Base-by-base conservation (phyloP, 2,329 filamentous ascomycete genomes). In the Parastagonospora nodorum region DNA sequence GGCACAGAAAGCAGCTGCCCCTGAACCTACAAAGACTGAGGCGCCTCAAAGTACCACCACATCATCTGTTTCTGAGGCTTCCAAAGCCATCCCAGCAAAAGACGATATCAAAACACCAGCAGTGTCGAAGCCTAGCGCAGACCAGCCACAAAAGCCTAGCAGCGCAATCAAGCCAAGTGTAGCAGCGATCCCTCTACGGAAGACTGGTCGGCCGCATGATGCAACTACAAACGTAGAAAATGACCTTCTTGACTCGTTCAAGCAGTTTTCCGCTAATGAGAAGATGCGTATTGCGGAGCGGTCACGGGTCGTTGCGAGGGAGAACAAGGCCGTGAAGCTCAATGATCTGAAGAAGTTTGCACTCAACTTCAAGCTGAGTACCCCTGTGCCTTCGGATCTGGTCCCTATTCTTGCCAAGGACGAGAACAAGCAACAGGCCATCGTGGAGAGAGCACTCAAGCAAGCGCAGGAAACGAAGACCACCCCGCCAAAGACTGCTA, bases 401-500 rank as follows among this genome's bases (percentile, higher is more conserved):
- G 92, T 99, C 27, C 88, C 90, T 1, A 99, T 99, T 60, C 88
- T 99, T 53, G 93, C 94, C 51, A 99, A 97, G 72, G 94, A 99
- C 69, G 92, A 92, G n/a, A 83, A 80, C 39, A 99, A 97, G 77
- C 94, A 97, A 75, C 87, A 92, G 66, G 86, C 92, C 68, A 97
- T 99, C 57, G 88, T 96, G 67, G 88, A 92, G 63, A 95, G 92
- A 74, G 91, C 91, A 1, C 85, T 90, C 53, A 84, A 86, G 67
- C 88, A 93, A 60, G 87, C 86, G 2, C 86, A 90, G 49, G 78
- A 83, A 56, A 58, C 67, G 39, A 76, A 76, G 55, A 60, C 63
- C 14, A 67, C 72, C 8, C 66, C 71, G 19, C 63, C 68, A 39
- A 68, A 77, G 36, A 67, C 74, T 63, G 63, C 77, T 65, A 71